phyloP scores from a whole-genome alignment of 306 rosid genomes.

The Lupinus albus region DNA sequence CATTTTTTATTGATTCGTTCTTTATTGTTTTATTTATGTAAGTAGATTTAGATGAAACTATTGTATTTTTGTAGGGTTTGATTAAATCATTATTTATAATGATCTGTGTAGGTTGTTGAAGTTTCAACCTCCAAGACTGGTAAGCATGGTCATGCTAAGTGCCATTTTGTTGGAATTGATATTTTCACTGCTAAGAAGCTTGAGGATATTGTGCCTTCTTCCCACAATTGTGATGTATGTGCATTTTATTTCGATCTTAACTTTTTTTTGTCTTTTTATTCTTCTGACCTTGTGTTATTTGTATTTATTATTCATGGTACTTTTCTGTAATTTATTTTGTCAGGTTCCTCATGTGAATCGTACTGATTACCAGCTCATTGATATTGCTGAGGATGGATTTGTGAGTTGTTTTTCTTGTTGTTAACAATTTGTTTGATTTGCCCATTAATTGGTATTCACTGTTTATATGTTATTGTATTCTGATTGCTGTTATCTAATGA shows the following conservation, averaged over 20 bases:
- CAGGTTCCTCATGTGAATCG: slow-evolving; percentile 83
- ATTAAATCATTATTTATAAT: too few species aligned
- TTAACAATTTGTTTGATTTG: not conserved
- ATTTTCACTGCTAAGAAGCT: slow-evolving; percentile 68
- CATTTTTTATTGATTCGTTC: not conserved
- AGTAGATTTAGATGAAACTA: not conserved
- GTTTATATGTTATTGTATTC: not conserved
- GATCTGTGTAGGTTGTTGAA: slow-evolving; percentile 45
- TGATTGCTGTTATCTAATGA: not conserved
- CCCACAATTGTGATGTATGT: slow-evolving; percentile 75
- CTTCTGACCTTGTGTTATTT: not conserved
- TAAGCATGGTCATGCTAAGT: slow-evolving; percentile 54
- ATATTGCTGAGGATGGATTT: slow-evolving; percentile 60
- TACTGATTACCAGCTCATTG: slow-evolving; percentile 60
- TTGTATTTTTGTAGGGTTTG: not conserved
- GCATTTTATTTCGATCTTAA: slow-evolving; percentile 31
- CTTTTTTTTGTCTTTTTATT: not conserved
- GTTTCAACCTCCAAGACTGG: slow-evolving; percentile 52
- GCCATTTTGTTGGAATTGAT: slow-evolving; percentile 79
- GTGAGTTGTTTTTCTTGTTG: slow-evolving; percentile 43
- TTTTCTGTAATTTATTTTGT: not conserved
- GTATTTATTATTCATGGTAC: not conserved
- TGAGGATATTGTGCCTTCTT: slow-evolving; percentile 78
- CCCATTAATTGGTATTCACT: not conserved
- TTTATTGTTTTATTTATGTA: not conserved